Evolutionary conservation across 441 rosid genomes (phyloP), one percentile per base, ranked within the genome.

Genomic region (Syzygium syzygioides): DNA sequence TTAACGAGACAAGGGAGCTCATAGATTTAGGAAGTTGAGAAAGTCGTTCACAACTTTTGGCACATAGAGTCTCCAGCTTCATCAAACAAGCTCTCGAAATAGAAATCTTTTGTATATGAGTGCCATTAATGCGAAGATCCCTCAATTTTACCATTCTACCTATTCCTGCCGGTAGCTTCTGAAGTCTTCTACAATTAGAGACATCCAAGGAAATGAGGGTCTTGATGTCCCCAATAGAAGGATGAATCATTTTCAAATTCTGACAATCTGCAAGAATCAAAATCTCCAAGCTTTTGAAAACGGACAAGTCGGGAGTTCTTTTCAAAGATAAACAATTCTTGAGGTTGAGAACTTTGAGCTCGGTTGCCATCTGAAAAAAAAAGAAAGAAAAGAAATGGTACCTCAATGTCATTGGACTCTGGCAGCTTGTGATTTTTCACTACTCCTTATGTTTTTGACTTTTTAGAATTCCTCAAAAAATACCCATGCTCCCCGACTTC

Each of bases 201-300:
- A 79, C 28, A 41, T 79, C 18, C 26, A 79, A 50, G 86, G 59
- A 28, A 25, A 8, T 0, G 0, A 84, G 59, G 18, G 57, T 84
- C 41, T 17, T n/a, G 34, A 55, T 52, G 32, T 10, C 17, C 55
- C 23, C 55, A 26, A 1, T n/a, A 25, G 86, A 84, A 50, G 23
- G 41, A 84, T 84, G 86, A 48, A 84, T 53, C 18, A 2, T 8
- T 28, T 48, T 14, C 1, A 84, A 0, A 52, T 23, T 11, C 12
- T 1, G 0, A 17, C 86, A 84, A 6, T 8, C 0, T 17, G 0
- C 13, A 4, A 84, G 86, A 84, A 50, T 55, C 14, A 84, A 52
- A 52, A 84, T 84, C 86, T 84, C 59, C 0, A 84, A 10, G 2
- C 15, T 55, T 26, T 28, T 14, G 3, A 52, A 84, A 28, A 26